A percentile compares a stretch with the other conserved stretches of the same genome.
Conservation (phyloP, 345 rosid genomes). For the Arabidopsis suecica region DNA sequence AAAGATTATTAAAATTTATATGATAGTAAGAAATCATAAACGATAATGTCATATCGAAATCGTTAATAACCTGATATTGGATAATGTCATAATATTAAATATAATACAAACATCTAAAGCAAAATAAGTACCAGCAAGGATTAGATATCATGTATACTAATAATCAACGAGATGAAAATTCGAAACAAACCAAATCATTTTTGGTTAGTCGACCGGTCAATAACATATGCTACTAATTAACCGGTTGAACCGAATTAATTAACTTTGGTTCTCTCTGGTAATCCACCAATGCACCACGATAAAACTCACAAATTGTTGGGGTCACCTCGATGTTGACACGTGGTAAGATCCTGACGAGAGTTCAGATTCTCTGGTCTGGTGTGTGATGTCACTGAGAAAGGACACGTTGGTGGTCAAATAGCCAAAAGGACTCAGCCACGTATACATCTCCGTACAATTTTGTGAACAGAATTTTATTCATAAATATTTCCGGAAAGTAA, state of each 20-base stretch:
- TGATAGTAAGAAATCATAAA: too few relatives aligned
- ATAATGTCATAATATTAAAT: too few relatives aligned
- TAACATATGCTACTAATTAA: background rate
- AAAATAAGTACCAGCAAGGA: too few relatives aligned
- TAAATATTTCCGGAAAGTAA: slow-evolving; percentile 20
- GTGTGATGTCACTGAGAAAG: slow-evolving; percentile 8
- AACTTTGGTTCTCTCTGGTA: background rate
- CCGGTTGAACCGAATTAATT: background rate
- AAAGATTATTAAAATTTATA: too few relatives aligned
- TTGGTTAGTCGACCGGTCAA: background rate
- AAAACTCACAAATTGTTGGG: slow-evolving; percentile 20
- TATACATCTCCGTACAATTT: slow-evolving; percentile 17
- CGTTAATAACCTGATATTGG: too few relatives aligned
- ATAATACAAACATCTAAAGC: too few relatives aligned
- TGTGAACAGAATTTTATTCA: too few relatives aligned
- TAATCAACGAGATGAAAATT: background rate
- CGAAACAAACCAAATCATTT: background rate
- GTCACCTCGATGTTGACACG: slow-evolving; percentile 17
- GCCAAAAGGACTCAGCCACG: slow-evolving; percentile 20
- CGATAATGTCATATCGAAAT: too few relatives aligned
- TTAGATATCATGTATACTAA: background rate
- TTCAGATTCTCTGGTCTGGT: background rate
- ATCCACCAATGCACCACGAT: background rate
- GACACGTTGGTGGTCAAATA: slow-evolving; percentile 37
- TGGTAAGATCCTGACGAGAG: background rate